Percentiles rank a stretch among this genome's conserved stretches.
phyloP scores from a whole-genome alignment of 768 basidiomycete genomes.

The Saitozyma podzolica region DNA sequence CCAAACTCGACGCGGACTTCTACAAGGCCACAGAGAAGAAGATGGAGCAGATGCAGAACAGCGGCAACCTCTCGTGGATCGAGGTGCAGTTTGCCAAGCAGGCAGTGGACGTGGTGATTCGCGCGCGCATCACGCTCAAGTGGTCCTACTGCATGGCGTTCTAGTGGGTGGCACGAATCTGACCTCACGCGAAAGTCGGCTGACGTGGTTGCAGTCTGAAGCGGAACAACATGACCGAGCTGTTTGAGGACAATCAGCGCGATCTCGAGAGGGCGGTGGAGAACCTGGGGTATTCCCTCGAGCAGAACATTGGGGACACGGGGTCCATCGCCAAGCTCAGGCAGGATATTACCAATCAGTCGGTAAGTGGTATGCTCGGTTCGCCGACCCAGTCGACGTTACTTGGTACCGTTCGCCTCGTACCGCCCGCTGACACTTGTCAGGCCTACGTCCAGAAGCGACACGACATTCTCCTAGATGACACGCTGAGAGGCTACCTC shows the following conservation, averaged over 20 bases:
- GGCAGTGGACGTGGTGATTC: conserved; percentile 89
- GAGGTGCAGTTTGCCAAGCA: conserved; percentile 99
- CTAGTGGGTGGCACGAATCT: conserved; percentile 58
- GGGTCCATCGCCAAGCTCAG: conserved; percentile 77
- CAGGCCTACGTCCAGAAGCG: conserved; percentile 89
- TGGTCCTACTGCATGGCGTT: conserved; percentile 99
- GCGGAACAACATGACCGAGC: conserved; percentile 84
- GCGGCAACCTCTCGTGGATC: conserved; percentile 91
- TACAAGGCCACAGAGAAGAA: conserved; percentile 98
- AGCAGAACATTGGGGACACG: conserved; percentile 77
- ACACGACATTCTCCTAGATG: conserved; percentile 90
- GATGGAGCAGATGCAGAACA: conserved; percentile 99
- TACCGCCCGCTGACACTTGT: background rate
- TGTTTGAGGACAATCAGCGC: conserved; percentile 97
- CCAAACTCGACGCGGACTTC: conserved; percentile 87
- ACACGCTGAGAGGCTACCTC: conserved; percentile 84
- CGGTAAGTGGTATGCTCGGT: conserved; percentile 62
- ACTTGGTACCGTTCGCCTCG: no score
- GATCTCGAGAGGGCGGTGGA: conserved; percentile 95
- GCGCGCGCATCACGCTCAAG: conserved; percentile 89
- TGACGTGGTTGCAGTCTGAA: conserved; percentile 58
- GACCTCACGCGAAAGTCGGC: background rate
- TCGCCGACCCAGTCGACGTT: no score
- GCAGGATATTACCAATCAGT: conserved; percentile 94
- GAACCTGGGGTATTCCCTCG: conserved; percentile 86